Base-by-base conservation (phyloP, 495 filamentous ascomycete species). In the Penicillium taxi region DNA sequence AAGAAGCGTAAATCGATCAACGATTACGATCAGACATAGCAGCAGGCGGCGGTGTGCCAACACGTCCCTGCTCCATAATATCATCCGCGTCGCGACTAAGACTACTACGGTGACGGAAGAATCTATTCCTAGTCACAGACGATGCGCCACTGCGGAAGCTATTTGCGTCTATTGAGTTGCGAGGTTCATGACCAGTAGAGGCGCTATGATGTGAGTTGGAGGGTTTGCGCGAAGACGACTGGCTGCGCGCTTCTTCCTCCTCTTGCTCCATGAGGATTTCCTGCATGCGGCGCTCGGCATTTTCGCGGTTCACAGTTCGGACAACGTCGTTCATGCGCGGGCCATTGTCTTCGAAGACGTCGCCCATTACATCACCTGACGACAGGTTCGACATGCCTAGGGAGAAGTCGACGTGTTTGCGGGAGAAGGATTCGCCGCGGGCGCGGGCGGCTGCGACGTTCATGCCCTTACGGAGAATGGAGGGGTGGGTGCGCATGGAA, bases 401-500 rank as follows among this genome's bases (percentile, higher is more conserved):
- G 4, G 81, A 83, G 59, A 87, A 87, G 49, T 87, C 84, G 19
- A 85, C 78, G 18, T 81, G 78, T 26, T 77, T 78, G 32, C 66
- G 67, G 1, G 70, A 65, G 14, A 72, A 44, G 0, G 73, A 74
- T 39, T 78, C 70, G 26, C 73, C 73, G 16, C 76, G 73, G 12
- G 63, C 53, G 3, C 78, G 67, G 8, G 64, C 67, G 0, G 51
- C 54, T 26, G 63, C 63, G 8, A 56, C 52, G 13, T 59, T 44
- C 39, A 63, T 55, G 36, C 61, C 66, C 41, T 66, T 72, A 39
- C 77, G 73, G 5, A 78, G 59, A 43, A 80, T 77, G 1, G 74
- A 76, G 9, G 63, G 63, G 26, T 72, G 61, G n/a, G n/a, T n/a
- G 19, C 59, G 59, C 12, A 36, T 35, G 13, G 58, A 41, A 34